Evolutionary conservation across 106 monocot genomes (phyloP), one percentile per base, ranked within the genome.

Genomic region (Dioscorea zingiberensis): DNA sequence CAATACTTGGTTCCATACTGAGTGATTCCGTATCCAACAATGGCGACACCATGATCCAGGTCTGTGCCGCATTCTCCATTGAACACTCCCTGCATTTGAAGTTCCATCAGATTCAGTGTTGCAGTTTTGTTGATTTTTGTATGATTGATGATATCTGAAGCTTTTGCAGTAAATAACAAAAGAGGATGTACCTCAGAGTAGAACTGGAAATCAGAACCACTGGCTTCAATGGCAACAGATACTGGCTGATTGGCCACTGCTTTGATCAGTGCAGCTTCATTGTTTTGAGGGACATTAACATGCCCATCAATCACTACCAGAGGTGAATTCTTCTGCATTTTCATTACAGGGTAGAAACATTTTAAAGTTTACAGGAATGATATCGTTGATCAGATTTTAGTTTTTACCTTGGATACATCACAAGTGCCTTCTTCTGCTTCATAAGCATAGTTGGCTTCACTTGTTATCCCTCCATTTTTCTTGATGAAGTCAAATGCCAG

Each of bases 201-300:
- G 63, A 88, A 88, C 59, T 88, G 81, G 54, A 88, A 84, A 7
- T 24, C 67, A 25, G 14, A 28, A 16, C 80, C 73, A 13, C 78
- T 59, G 15, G 79, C 82, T 48, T 80, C 76, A 23, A 90, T 77
- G 7, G 80, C 70, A 3, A 85, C 79, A 0, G 82, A 80, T 0
- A 90, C 71, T 1, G 82, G 85, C 63, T 83, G 83, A 44, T 76
- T 71, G 0, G 91, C 79, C 17, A 80, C 85, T 0, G 85, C 82
- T 45, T 81, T 80, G 58, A 71, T 19, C 2, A 90, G 69, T 13
- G 84, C 64, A 1, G 24, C 58, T 71, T 82, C 84, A 9, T 84
- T 53, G 25, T 89, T 74, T 1, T 28, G 26, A 4, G 80, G 81
- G 6, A 80, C 82, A 14, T 73, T 44, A 24, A 74, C 68, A 23